phyloP scores from a whole-genome alignment of 2,329 filamentous ascomycete genomes.

The Plectosphaerella cucumerina region DNA sequence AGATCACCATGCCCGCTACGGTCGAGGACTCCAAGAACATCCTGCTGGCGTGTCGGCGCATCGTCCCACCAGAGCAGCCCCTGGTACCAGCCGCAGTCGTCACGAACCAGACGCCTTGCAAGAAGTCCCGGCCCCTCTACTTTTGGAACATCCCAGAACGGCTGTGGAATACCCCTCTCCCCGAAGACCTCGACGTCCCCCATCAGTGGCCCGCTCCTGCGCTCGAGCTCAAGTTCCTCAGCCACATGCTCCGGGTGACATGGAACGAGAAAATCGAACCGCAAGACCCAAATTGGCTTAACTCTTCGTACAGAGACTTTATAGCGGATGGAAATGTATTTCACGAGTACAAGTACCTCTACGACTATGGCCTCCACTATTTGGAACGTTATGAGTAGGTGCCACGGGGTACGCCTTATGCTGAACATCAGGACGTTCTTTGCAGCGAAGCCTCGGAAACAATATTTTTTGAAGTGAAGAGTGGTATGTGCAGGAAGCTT shows the following conservation, averaged over 20 bases:
- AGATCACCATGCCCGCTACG: slow-evolving; percentile 3
- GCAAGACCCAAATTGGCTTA: background rate
- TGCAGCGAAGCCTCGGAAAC: too few species aligned
- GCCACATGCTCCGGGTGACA: background rate
- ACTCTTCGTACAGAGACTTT: background rate
- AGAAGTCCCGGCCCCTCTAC: background rate
- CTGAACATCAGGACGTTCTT: too few species aligned
- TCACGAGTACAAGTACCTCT: background rate
- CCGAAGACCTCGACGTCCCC: background rate
- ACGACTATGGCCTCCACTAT: too few species aligned
- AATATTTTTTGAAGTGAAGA: too few species aligned
- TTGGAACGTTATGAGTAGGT: too few species aligned
- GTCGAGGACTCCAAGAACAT: slow-evolving; percentile 1
- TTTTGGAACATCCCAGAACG: background rate
- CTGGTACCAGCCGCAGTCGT: background rate
- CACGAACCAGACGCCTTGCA: background rate
- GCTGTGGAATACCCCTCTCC: background rate
- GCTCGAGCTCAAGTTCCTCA: background rate
- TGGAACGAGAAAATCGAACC: slow-evolving; percentile 1
- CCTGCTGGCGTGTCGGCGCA: background rate
- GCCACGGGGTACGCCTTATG: too few species aligned
- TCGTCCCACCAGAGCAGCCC: background rate
- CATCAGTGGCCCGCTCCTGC: background rate
- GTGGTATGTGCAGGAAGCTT: too few species aligned
- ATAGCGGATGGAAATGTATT: background rate